Evolutionary conservation across 306 rosid species (phyloP), one percentile per base, ranked within the genome.

Genomic region (Sicyos edulis): DNA sequence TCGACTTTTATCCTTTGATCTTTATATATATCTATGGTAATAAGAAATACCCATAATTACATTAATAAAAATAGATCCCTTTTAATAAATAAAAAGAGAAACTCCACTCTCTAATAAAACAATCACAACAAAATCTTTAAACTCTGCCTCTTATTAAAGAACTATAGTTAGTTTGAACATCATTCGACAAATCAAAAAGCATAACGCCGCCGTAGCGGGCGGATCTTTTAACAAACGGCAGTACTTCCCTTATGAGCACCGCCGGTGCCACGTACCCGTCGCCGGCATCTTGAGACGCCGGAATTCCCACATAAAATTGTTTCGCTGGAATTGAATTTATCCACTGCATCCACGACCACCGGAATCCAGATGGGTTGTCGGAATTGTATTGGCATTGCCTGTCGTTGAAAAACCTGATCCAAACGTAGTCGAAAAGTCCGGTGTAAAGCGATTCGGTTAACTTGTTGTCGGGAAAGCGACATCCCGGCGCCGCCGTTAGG

Each of bases 361-460:
- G 57, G 0, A 85, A 75, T 9, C 55, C 71, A 19, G 65, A 52
- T 1, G 79, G 32, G 22, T 80, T 71, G 0, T 66, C 54, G 7
- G 75, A 0, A 29, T 26, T 16, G 20, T 19, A 84, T 6, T 77
- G 56, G 21, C 85, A 82, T 0, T 26, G 24, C 0, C 26, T 4
- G 2, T 77, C 65, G 75, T 79, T 52, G 54, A 79, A 84, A 54
- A 77, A 83, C 20, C 81, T 80, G 16, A 82, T 52, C 86, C 81
- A 82, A 63, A 82, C 71, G 0, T 58, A 82, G 17, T 82, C 80
- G 45, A 81, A 81, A 5, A 78, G 71, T n/a, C 85, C 81, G 7
- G 82, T 75, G 59, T 68, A 10, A 5, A 82, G 77, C 2, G 85
- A 71, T 0, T 8, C 17, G 11, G 50, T 34, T 0, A 78, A 71